phyloP scores from a whole-genome alignment of 495 filamentous ascomycete genomes.

The Xylaria intraflava region DNA sequence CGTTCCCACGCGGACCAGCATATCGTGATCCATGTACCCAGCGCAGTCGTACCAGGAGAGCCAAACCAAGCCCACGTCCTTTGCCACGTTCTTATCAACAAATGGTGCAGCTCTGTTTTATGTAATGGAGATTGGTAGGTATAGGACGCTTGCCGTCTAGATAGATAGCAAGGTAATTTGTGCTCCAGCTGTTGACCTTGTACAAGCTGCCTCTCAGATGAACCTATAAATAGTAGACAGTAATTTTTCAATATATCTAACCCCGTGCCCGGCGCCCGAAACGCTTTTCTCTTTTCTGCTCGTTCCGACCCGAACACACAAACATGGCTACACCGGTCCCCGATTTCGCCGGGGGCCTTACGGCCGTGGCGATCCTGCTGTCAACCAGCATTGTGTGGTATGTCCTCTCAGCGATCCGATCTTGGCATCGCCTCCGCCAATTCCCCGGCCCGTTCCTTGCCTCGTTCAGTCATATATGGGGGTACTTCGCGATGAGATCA shows the following conservation, averaged over 20 bases:
- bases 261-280: too few species aligned
- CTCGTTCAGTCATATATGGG: constrained; percentile 50
- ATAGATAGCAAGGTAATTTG: too few species aligned
- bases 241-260: not conserved
- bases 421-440: constrained; percentile 29
- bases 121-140: too few species aligned
- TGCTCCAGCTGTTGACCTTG: too few species aligned
- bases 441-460: constrained; percentile 50
- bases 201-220: not conserved
- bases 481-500: constrained; percentile 11
- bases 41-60: too few species aligned
- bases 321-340: not conserved
- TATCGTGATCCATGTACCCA: too few species aligned
- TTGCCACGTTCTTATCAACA: too few species aligned
- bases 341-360: not conserved
- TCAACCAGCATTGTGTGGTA: constrained; percentile 7
- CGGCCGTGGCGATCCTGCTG: not conserved
- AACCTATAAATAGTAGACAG: too few species aligned
- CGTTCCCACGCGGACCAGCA: too few species aligned
- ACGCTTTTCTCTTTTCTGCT: not conserved
- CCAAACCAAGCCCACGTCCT: too few species aligned
- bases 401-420: constrained; percentile 2
- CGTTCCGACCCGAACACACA: not conserved
- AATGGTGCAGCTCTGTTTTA: too few species aligned
- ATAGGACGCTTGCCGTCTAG: too few species aligned